Percentiles rank a stretch among this genome's conserved stretches.
Conservation (phyloP, 257 asterid species). For the Rehmannia glutinosa region DNA sequence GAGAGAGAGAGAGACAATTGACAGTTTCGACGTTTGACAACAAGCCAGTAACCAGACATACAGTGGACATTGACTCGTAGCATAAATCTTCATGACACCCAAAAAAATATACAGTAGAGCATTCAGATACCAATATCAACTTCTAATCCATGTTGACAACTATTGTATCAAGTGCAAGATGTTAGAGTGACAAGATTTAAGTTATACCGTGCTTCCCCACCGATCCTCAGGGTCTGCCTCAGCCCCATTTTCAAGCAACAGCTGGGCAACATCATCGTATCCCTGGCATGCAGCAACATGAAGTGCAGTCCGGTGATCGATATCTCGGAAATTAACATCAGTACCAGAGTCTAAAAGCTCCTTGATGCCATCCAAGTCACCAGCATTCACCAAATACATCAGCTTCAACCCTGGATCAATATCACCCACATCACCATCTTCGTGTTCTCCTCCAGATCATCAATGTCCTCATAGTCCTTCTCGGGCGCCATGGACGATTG, state of each 20-base stretch:
- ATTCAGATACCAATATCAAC: not conserved
- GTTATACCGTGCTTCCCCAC: constrained; percentile 96
- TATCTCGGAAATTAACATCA: constrained; percentile 81
- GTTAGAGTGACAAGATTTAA: too few relatives aligned
- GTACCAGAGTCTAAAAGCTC: constrained; percentile 61
- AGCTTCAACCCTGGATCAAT: constrained; percentile 74
- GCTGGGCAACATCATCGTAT: constrained; percentile 51
- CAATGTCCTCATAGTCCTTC: constrained; percentile 34
- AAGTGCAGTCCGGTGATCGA: constrained; percentile 87
- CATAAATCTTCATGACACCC: not conserved
- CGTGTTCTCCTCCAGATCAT: constrained; percentile 42
- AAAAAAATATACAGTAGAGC: not conserved
- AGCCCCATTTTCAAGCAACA: constrained; percentile 64
- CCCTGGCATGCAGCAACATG: constrained; percentile 99
- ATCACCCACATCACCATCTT: constrained; percentile 44
- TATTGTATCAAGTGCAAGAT: too few relatives aligned
- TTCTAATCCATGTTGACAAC: not conserved
- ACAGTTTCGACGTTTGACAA: not conserved
- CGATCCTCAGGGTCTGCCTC: constrained; percentile 65
- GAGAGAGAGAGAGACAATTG: not conserved
- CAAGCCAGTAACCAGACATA: too few relatives aligned
- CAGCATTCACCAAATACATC: constrained; percentile 84
- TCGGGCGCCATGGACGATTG: constrained; percentile 94
- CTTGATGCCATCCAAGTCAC: constrained; percentile 81
- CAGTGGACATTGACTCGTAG: too few relatives aligned